A percentile compares a stretch with the other conserved stretches of the same genome.
Evolutionary conservation across 2,329 filamentous ascomycete species (phyloP).

Genomic region (Emydomyces testavorans): DNA sequence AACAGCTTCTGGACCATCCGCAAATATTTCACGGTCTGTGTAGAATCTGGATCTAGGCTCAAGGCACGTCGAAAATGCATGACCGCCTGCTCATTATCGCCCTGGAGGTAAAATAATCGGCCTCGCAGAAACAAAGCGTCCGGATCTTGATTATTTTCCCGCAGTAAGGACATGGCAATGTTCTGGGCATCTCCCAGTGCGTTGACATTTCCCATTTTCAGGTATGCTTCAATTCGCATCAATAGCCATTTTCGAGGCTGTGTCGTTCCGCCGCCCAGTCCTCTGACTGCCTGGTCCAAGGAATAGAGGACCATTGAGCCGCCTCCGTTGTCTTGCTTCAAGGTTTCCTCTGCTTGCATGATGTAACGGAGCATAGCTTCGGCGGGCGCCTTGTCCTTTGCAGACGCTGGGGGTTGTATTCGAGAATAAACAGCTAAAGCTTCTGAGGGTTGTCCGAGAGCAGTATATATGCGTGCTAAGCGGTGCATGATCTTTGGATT

Average conservation of each 20-base stretch:
- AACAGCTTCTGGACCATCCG: constrained; percentile 85
- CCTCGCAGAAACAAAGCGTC: constrained; percentile 86
- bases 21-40: constrained; percentile 76
- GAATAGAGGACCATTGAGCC: constrained; percentile 89
- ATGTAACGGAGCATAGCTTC: constrained; percentile 76
- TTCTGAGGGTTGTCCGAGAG: constrained; percentile 73
- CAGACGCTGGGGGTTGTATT: constrained; percentile 67
- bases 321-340: constrained; percentile 63
- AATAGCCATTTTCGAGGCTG: constrained; percentile 89
- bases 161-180: constrained; percentile 75
- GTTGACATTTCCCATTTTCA: constrained; percentile 86
- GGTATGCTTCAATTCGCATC: constrained; percentile 79
- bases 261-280: constrained; percentile 60
- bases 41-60: constrained; percentile 82
- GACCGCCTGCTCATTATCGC: constrained; percentile 89
- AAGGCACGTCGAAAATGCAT: constrained; percentile 85
- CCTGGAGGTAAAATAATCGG: constrained; percentile 75
- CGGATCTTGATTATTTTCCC: constrained; percentile 79
- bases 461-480: constrained; percentile 80
- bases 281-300: constrained; percentile 76
- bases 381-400: constrained; percentile 75
- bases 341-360: constrained; percentile 62
- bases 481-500: constrained; percentile 83
- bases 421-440: constrained; percentile 70
- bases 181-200: constrained; percentile 84